Evolutionary conservation across 1,284 basidiomycete species (phyloP).

Genomic region (Pholiota adiposa): DNA sequence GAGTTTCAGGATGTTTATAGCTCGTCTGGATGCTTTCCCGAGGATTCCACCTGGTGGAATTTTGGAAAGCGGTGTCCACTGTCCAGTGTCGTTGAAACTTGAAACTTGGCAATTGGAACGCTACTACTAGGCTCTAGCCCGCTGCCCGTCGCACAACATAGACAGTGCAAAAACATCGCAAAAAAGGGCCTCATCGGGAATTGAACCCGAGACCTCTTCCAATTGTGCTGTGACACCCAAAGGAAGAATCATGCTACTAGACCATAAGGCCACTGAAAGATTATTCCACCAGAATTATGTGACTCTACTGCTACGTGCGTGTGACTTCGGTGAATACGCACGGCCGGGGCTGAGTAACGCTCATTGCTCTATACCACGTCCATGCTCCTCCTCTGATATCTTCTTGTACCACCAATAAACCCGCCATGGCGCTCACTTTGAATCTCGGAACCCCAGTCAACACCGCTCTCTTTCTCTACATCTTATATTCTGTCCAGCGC

Average conservation of each 20-base stretch:
- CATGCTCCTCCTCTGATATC: background rate
- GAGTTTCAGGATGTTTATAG: no score
- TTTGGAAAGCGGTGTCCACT: no score
- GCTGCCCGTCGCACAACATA: no score
- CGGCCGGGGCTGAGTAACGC: background rate
- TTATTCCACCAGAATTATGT: background rate
- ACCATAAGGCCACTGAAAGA: conserved; percentile 29
- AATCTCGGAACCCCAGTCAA: conserved; percentile 73
- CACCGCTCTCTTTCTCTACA: conserved; percentile 76
- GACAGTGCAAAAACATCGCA: no score
- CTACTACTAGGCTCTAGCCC: no score
- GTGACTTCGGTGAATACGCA: background rate
- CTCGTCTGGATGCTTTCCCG: no score
- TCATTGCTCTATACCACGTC: no score
- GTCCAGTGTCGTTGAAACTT: no score
- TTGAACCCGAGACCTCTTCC: conserved; percentile 32
- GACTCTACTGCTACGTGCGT: background rate
- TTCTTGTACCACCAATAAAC: background rate
- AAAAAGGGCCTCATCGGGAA: conserved; percentile 31
- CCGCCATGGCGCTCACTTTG: conserved; percentile 38
- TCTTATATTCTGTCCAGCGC: conserved; percentile 75
- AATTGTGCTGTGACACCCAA: conserved; percentile 19
- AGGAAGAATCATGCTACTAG: conserved; percentile 33
- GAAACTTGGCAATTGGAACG: no score
- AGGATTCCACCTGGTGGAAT: no score